Evolutionary conservation across 805 yeast species (phyloP).

Genomic region (Myxozyma geophila): DNA sequence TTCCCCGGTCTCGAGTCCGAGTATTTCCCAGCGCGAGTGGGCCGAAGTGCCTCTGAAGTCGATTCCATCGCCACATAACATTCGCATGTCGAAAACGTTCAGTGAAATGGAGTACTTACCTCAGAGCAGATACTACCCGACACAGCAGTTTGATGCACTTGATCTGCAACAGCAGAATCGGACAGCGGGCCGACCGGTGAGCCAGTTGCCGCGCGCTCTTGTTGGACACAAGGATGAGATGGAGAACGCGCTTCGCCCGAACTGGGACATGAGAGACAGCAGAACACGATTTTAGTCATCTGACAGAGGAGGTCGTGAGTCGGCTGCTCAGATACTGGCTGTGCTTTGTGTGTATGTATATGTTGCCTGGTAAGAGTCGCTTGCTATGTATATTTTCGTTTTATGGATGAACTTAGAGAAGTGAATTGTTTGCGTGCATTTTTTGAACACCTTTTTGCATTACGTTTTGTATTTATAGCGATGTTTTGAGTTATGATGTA

Average conservation of each 20-base stretch:
- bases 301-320: no score
- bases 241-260: constrained; percentile 23
- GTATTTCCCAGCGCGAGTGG: constrained; percentile 18
- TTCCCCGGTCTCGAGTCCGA: constrained; percentile 24
- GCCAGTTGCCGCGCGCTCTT: constrained; percentile 16
- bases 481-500: no score
- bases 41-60: constrained; percentile 22
- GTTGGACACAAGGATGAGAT: constrained; percentile 23
- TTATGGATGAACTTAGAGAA: no score
- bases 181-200: neutral
- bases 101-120: constrained; percentile 37
- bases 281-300: neutral
- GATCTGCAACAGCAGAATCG: constrained; percentile 5
- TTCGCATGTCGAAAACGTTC: constrained; percentile 35
- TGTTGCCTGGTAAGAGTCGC: no score
- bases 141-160: constrained; percentile 5
- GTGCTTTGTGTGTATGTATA: no score
- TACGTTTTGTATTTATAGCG: no score
- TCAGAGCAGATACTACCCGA: constrained; percentile 17
- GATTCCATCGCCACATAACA: constrained; percentile 34
- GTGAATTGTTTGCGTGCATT: no score
- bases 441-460: no score
- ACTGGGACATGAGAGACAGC: constrained; percentile 28
- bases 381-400: no score
- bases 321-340: no score